Conservation (phyloP, 1,284 basidiomycete species). For the Ustilago trichophora region DNA sequence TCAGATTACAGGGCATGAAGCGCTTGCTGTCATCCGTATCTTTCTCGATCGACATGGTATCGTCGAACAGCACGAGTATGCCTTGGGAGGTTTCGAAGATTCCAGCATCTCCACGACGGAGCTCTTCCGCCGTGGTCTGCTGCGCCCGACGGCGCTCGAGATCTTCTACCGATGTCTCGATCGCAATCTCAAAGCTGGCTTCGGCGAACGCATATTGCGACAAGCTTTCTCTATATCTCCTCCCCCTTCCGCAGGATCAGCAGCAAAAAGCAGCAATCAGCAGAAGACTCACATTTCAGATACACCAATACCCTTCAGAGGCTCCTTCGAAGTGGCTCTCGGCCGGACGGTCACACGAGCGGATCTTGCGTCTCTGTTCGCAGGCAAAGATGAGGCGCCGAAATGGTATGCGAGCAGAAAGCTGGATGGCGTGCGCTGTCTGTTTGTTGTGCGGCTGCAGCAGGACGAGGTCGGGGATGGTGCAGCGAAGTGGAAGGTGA, state of each 20-base stretch:
- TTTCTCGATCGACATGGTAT: slow-evolving; percentile 46
- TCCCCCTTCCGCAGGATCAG: background rate
- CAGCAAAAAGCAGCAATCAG: background rate
- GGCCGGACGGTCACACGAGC: slow-evolving; percentile 27
- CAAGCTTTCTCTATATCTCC: slow-evolving; percentile 13
- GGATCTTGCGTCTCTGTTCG: slow-evolving; percentile 21
- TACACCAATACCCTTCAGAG: slow-evolving; percentile 2
- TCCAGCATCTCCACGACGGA: slow-evolving; percentile 20
- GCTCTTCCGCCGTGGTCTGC: slow-evolving; percentile 17
- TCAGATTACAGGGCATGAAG: slow-evolving; percentile 32
- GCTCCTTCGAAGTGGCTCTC: slow-evolving; percentile 42
- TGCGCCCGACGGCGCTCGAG: slow-evolving; percentile 40
- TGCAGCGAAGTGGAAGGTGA: slow-evolving; percentile 11
- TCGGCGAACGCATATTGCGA: slow-evolving; percentile 35
- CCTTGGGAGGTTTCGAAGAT: slow-evolving; percentile 20
- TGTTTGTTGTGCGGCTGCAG: slow-evolving; percentile 34
- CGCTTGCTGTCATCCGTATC: slow-evolving; percentile 23
- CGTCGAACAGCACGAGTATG: slow-evolving; percentile 37
- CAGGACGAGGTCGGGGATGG: background rate
- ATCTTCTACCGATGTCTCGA: slow-evolving; percentile 55
- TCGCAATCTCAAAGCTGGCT: slow-evolving; percentile 51
- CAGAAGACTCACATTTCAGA: background rate
- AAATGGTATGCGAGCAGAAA: slow-evolving; percentile 53
- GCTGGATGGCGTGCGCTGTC: slow-evolving; percentile 54
- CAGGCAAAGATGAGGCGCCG: slow-evolving; percentile 3